Conservation (phyloP, 352 stramenopile species). For the Globisporangium paddicum region DNA sequence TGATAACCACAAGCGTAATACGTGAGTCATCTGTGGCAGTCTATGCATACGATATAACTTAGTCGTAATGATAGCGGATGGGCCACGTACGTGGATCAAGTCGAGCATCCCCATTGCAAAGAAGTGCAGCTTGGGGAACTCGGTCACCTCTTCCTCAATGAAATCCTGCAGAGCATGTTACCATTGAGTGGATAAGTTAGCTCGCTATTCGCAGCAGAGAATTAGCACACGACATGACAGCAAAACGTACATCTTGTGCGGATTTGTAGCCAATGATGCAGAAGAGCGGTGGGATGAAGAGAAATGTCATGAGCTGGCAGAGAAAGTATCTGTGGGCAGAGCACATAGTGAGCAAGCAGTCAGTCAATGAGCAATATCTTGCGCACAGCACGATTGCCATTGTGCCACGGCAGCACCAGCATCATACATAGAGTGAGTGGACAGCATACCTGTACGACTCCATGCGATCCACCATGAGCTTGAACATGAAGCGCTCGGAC, state of each 20-base stretch:
- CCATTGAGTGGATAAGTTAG: no score
- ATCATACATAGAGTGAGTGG: not conserved
- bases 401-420: not conserved
- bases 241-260: slow-evolving; percentile 56
- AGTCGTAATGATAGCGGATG: no score
- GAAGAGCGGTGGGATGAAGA: slow-evolving; percentile 86
- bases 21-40: not conserved
- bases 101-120: slow-evolving; percentile 85
- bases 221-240: no score
- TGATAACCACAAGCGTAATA: not conserved
- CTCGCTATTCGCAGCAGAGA: no score
- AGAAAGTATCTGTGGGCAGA: slow-evolving; percentile 70
- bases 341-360: not conserved
- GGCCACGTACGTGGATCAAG: slow-evolving; percentile 62
- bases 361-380: not conserved
- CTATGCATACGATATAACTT: no score
- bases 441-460: slow-evolving; percentile 79
- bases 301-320: slow-evolving; percentile 82
- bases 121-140: slow-evolving; percentile 87
- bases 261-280: slow-evolving; percentile 85
- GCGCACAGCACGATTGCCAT: not conserved
- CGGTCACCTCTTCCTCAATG: slow-evolving; percentile 77
- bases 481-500: slow-evolving; percentile 84
- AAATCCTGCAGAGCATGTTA: slow-evolving; percentile 50
- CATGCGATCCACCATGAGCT: slow-evolving; percentile 88